Percentiles rank a stretch among this genome's conserved stretches.
These are phyloP conservation scores for Persicaria tinctoria DNA, from an alignment of 148 eudicot genomes.

Conservation along the genomic window DNA sequence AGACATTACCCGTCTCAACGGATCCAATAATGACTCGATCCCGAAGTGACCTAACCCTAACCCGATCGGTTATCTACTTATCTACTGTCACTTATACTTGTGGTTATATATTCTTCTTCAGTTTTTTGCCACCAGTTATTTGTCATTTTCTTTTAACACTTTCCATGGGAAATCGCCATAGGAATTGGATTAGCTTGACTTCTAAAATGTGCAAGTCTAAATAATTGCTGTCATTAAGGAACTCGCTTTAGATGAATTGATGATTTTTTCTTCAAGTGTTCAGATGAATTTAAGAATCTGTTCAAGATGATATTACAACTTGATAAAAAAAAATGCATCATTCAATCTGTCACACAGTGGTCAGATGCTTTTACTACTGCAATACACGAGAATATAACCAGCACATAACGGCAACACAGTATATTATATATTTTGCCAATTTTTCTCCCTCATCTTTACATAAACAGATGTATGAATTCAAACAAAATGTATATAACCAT, in stretches of 20 bases:
- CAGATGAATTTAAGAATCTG: slow-evolving; percentile 1
- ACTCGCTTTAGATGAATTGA: too few relatives aligned
- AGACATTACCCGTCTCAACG: too few relatives aligned
- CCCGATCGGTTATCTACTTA: too few relatives aligned
- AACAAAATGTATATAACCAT: not conserved
- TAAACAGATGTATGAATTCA: not conserved
- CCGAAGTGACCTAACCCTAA: too few relatives aligned
- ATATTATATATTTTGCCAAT: not conserved
- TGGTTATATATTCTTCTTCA: not conserved
- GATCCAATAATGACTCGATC: too few relatives aligned
- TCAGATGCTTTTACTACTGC: not conserved
- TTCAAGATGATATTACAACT: slow-evolving; percentile 6
- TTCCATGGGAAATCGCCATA: not conserved
- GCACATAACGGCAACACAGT: not conserved
- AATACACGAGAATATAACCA: not conserved
- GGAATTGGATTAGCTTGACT: not conserved
- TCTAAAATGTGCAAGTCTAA: not conserved
- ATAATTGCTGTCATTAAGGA: too few relatives aligned
- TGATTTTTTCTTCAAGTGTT: not conserved
- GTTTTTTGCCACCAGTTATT: not conserved
- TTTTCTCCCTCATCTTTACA: not conserved
- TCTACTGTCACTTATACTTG: not conserved
- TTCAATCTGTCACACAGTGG: not conserved
- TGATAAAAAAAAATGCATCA: not conserved
- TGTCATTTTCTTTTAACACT: not conserved